Evolutionary conservation across 192 early-diverging fungal species (phyloP), one percentile per base, ranked within the genome.

Genomic region (Glomus cerebriforme): DNA sequence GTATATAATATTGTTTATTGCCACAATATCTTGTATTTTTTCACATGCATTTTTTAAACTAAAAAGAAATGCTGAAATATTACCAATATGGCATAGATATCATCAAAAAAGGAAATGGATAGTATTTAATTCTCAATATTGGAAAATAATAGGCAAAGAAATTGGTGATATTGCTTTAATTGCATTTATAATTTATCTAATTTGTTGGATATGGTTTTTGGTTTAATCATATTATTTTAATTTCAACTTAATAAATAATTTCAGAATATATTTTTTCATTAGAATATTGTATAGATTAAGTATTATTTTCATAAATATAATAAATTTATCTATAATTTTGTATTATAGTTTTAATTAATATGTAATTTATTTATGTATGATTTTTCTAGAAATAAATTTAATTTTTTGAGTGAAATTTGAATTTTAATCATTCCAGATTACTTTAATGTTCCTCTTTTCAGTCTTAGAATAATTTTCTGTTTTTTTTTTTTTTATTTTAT

Each of bases 1-100:
- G 9, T 86, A 86, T 69, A 59, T 47, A 10, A 49, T 34, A 2
- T 45, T 86, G 3, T 43, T 82, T 1, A 73, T 35, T 13, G 15
- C 74, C 7, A 73, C 84, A 1, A 9, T 83, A 32, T 70, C 27
- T 7, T 83, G 72, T 76, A 71, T 85, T n/a, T 24, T 85, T 76
- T 63, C 59, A 6, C 58, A 76, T 22, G 31, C 59, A 71, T 71
- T 71, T 49, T 13, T 71, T 47, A 71, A 71, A 47, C 24, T 71
- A 47, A n/a, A 22, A 49, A n/a, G 69, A 6, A 71, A 24, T 27
- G 29, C 8, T 3, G 69, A 71, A 29, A 47, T 71, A 13, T 45
- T 71, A 27, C 69, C 69, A 7, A 15, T 71, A 29, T 71, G 69
- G 69, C 24, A 47, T 29, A 47, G 43, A 29, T 71, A 71, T 71